These are phyloP conservation scores for Xylaria venustula DNA, from an alignment of 495 filamentous ascomycete species.

Conservation along the genomic window DNA sequence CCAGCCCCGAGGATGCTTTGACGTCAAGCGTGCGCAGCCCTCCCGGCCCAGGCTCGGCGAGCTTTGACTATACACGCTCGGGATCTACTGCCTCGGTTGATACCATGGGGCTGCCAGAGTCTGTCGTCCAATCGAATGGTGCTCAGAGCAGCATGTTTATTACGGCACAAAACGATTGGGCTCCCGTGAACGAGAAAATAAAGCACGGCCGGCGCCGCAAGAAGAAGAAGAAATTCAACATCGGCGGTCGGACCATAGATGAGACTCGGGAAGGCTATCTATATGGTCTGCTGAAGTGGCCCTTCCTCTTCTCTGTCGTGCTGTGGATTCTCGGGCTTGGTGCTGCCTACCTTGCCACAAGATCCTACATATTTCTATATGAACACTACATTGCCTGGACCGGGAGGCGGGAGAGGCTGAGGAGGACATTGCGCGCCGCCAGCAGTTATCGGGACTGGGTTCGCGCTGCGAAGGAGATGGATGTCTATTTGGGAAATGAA, in stretches of 20 bases:
- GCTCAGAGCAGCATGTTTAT: constrained; percentile 50
- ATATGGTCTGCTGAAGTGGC: constrained; percentile 88
- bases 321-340: constrained; percentile 73
- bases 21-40: constrained; percentile 27
- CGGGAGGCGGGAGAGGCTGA: constrained; percentile 66
- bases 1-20: constrained; percentile 39
- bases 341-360: constrained; percentile 73
- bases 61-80: constrained; percentile 21
- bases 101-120: constrained; percentile 13
- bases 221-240: constrained; percentile 27
- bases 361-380: constrained; percentile 85
- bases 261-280: constrained; percentile 93
- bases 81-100: constrained; percentile 22
- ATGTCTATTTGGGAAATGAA: constrained; percentile 78
- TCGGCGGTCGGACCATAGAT: constrained; percentile 64
- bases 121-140: constrained; percentile 20
- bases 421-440: constrained; percentile 66
- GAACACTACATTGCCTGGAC: constrained; percentile 76
- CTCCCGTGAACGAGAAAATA: constrained; percentile 69
- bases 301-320: constrained; percentile 73
- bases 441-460: constrained; percentile 82
- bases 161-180: constrained; percentile 81
- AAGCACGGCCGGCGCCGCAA: constrained; percentile 34
- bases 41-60: constrained; percentile 22
- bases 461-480: constrained; percentile 70